Evolutionary conservation across 371 early-diverging fungal species (phyloP), one percentile per base, ranked within the genome.

Genomic region (Nosema bombycis): DNA sequence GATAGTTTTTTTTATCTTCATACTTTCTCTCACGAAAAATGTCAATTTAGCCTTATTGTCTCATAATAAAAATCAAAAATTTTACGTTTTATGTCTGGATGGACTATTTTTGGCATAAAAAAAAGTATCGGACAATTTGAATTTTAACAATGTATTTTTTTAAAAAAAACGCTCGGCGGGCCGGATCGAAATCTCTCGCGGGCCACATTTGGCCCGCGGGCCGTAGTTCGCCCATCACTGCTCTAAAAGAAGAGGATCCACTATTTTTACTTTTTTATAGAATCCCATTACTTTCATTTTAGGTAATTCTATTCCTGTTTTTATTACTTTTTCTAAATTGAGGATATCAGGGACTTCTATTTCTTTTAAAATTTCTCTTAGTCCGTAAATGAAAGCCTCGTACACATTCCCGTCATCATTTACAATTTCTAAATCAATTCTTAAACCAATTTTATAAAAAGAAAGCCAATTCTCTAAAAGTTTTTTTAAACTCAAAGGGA

Each of bases 321-420:
- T 66, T 57, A 29, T 36, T 2, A 6, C 12, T 66, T 33, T 12
- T 57, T 26, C 37, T 21, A 75, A 56, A 75, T 75, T 54, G 28
- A 46, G 60, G 37, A 70, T 70, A 54, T 54, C 14, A 30, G 66
- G 46, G 15, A 70, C 29, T 26, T 69, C 57, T 29, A 63, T 23
- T 30, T 70, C 62, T 70, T 69, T 38, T 24, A 76, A 46, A n/a
- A 76, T 23, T 0, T 46, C 23, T 32, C 34, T 32, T 26, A 75
- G 36, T 1, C 75, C 67, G 23, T 55, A 28, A 34, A 66, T 56
- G 58, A 75, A 75, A 1, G 67, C 3, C 24, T 75, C 55, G 26
- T n/a, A 46, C 0, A 75, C 36, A 37, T 75, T 75, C 28, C 75
- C 75, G 37, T 75, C 67, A 56, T 75, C 67, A 30, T 67, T 75